Evolutionary conservation across 306 rosid species (phyloP), one percentile per base, ranked within the genome.

Genomic region (Erythrophleum fordii): DNA sequence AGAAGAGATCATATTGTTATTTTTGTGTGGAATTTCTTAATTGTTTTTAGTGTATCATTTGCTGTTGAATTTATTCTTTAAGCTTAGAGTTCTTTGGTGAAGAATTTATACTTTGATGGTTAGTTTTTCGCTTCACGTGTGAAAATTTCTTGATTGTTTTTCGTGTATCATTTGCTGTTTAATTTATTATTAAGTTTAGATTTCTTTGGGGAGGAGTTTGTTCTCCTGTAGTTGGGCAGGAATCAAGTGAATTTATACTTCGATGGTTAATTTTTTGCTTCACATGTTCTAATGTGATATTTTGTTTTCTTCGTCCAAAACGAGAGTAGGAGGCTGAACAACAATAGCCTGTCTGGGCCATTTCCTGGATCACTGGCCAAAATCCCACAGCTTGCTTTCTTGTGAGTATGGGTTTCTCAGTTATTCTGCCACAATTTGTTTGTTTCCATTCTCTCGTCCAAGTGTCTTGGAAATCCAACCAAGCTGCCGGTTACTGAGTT

Each of bases 321-420:
- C 13, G 94, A 76, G 84, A 71, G 65, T 84, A 95, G 99, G 95
- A 95, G 97, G 92, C 88, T 95, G 81, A 95, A 93, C 90, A 95
- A 95, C 89, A 95, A 95, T 86, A 95, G 92, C 86, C 85, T 95
- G 87, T 88, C 94, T 79, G 99, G 99, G 79, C 80, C 91, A 39
- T 93, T 95, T 87, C 99, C 97, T 5, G 87, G 78, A 68, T 89
- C 94, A 48, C 75, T 93, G 68, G 86, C 92, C 72, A 95, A 91
- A 84, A 89, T 86, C 52, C 84, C 94, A 28, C 92, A 85, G 83
- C 99, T 95, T 91, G 83, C 97, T 90, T 95, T 95, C 97, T 91
- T 95, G 99, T 95, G 92, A 95, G 99, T 91, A 77, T 93, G 25
- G 86, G 41, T 80, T 85, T 49, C 31, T 77, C 76, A 41, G 35